These are phyloP conservation scores for slime mould (Dictyostelium discoideum) DNA, from an alignment of 78 protist genomes.

Conservation along the genomic window dicty_2.7 NC_007090.3:1748001-1748500, in stretches of 20 bases:
- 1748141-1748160: slow-evolving; percentile 1
- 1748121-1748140: slow-evolving; percentile 17
- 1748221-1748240: slow-evolving; percentile 17
- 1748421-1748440: too few species aligned
- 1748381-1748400: too few species aligned
- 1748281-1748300: too few species aligned
- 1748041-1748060: slow-evolving; percentile 7
- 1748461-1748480: not conserved
- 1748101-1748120: slow-evolving; percentile 8
- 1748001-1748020: not conserved
- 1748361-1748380: not conserved
- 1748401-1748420: too few species aligned
- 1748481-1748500: not conserved
- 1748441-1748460: too few species aligned
- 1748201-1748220: slow-evolving; percentile 27
- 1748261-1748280: not conserved
- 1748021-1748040: not conserved
- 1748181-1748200: slow-evolving; percentile 9
- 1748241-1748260: not conserved
- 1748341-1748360: not conserved
- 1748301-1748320: not conserved
- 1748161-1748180: slow-evolving; percentile 13
- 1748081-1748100: not conserved
- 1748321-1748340: not conserved
- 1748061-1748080: slow-evolving; percentile 6